Conservation (phyloP, 2,329 filamentous ascomycete genomes). For the Ceratocystis cubensis region DNA sequence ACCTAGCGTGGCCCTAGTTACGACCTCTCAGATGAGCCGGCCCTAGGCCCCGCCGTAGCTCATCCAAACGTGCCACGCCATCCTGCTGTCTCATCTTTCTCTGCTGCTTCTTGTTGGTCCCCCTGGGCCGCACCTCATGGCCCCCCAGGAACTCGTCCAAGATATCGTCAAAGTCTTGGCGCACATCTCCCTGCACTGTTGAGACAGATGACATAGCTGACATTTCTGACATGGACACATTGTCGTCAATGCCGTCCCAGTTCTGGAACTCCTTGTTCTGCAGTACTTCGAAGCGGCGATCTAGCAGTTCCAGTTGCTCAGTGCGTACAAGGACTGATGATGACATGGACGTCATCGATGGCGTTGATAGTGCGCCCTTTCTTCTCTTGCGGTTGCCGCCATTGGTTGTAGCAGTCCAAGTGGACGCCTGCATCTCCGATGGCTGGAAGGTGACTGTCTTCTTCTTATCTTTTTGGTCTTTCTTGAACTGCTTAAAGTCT, state of each 20-base stretch:
- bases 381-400: slow-evolving; percentile 83
- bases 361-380: slow-evolving; percentile 82
- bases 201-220: slow-evolving; percentile 52
- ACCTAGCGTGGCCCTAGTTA: slow-evolving; percentile 5
- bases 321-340: slow-evolving; percentile 78
- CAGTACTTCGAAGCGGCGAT: slow-evolving; percentile 82
- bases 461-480: slow-evolving; percentile 47
- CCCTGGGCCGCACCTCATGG: slow-evolving; percentile 33
- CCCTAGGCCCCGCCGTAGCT: slow-evolving; percentile 69
- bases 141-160: slow-evolving; percentile 84
- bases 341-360: slow-evolving; percentile 82
- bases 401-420: slow-evolving; percentile 63
- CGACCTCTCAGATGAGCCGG: slow-evolving; percentile 49
- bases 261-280: slow-evolving; percentile 57
- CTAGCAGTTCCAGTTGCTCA: slow-evolving; percentile 71
- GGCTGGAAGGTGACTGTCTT: slow-evolving; percentile 31
- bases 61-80: slow-evolving; percentile 80
- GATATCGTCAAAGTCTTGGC: slow-evolving; percentile 74
- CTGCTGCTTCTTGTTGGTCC: slow-evolving; percentile 59
- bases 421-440: slow-evolving; percentile 55
- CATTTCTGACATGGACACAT: slow-evolving; percentile 42
- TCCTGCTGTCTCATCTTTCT: slow-evolving; percentile 72
- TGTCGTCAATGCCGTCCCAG: slow-evolving; percentile 28
- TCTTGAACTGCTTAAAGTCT: slow-evolving; percentile 91
- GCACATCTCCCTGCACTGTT: slow-evolving; percentile 53